Evolutionary conservation across 1,139 yeast genomes (phyloP), one percentile per base, ranked within the genome.

Genomic region (Yamadazyma dendronema): DNA sequence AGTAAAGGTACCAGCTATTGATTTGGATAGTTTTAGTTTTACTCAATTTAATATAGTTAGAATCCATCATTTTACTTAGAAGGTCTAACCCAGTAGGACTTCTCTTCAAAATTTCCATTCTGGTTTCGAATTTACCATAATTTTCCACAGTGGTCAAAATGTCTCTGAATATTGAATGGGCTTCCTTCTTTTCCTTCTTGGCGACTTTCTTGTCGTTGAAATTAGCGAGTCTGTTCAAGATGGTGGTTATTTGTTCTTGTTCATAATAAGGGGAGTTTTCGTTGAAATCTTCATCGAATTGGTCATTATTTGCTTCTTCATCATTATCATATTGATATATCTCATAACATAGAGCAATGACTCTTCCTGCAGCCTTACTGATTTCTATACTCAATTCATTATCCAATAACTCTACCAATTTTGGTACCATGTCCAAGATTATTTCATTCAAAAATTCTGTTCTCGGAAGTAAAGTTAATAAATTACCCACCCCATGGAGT

Each of bases 271-370:
- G 88, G 3, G 76, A 65, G 36, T 72, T 68, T 28, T 61, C 60
- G 49, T 71, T 71, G 47, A 48, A 71, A 17, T 70, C 73, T 14
- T 56, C 65, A 31, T 67, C 74, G 16, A 64, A 67, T 26, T 26
- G 29, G 9, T 60, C 64, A 17, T 60, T 60, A 14, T 56, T 60
- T 7, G 61, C 65, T n/a, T 53, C 61, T 2, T 51, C 59, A 14
- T 52, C 59, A 29, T 61, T 63, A 22, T 61, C 59, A 48, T 79
- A 81, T 29, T 69, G 68, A 50, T 67, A 81, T 12, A 74, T 52
- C 51, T 84, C 89, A 54, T 78, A 82, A 43, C 74, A 67, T 28
- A 84, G 65, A 0, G 84, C 92, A 43, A 81, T 64, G 4, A 81
- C 63, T 54, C 84, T 65, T 24, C 81, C 82, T 9, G 80, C 74